phyloP scores from a whole-genome alignment of 2,329 filamentous ascomycete species.

The Albophoma yamanashiensis region DNA sequence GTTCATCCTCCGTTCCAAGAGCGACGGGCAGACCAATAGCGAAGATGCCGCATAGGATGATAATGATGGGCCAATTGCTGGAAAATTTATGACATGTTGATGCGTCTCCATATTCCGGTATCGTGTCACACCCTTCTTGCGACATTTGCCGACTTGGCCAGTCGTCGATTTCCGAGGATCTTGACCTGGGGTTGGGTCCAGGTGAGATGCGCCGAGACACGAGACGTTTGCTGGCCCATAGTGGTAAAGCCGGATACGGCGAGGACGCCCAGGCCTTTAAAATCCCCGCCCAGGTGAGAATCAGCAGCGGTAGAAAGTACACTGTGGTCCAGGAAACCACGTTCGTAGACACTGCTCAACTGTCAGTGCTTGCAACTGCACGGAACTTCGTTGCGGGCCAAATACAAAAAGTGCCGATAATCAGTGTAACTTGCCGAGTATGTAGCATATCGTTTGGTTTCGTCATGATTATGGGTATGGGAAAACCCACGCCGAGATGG shows the following conservation, averaged over 20 bases:
- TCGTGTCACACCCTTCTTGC: background rate
- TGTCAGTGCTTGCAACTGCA: slow-evolving; percentile 4
- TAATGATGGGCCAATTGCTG: slow-evolving; percentile 14
- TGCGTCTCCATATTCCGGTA: background rate
- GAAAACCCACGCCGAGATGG: slow-evolving; percentile 40
- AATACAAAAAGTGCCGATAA: slow-evolving; percentile 33
- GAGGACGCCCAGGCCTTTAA: background rate
- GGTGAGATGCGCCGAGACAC: background rate
- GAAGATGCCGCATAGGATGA: slow-evolving; percentile 20
- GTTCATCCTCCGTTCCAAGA: slow-evolving; percentile 17
- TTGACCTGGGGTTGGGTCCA: background rate
- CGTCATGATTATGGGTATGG: slow-evolving; percentile 37
- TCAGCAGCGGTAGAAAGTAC: slow-evolving; percentile 15
- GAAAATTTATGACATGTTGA: background rate
- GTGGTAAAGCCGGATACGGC: background rate
- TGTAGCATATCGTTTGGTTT: slow-evolving; percentile 21
- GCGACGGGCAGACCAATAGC: slow-evolving; percentile 31
- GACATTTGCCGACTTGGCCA: background rate
- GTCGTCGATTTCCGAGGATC: background rate
- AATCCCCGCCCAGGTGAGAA: background rate
- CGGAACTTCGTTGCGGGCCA: slow-evolving; percentile 8
- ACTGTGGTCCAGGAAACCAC: slow-evolving; percentile 21
- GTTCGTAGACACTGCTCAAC: slow-evolving; percentile 20
- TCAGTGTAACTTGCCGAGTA: slow-evolving; percentile 24
- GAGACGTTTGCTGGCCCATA: background rate